Conservation (phyloP, 495 filamentous ascomycete genomes). For the Mycothermus thermophilus region DNA sequence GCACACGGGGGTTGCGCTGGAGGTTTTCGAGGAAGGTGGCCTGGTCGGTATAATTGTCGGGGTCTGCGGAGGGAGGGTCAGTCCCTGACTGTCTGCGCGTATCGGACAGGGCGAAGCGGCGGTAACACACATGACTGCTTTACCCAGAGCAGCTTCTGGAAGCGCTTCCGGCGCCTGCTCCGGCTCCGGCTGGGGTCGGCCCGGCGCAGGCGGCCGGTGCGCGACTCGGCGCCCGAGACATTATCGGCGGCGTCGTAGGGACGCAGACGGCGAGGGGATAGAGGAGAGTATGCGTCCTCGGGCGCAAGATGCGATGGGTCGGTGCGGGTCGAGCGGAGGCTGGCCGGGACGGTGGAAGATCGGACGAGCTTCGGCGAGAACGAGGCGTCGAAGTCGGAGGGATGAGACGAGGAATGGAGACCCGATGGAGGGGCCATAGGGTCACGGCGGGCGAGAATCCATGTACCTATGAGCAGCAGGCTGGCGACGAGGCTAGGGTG, state of each 20-base stretch:
- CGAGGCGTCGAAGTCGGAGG: slow-evolving; percentile 17
- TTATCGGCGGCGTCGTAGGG: slow-evolving; percentile 23
- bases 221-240: slow-evolving; percentile 16
- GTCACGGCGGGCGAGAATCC: too few species aligned
- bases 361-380: slow-evolving; percentile 19
- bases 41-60: slow-evolving; percentile 96
- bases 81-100: neutral
- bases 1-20: slow-evolving; percentile 85
- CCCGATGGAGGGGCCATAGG: slow-evolving; percentile 26
- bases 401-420: slow-evolving; percentile 17
- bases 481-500: too few species aligned
- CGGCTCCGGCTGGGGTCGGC: slow-evolving; percentile 24
- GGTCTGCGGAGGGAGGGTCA: slow-evolving; percentile 40
- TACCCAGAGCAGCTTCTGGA: slow-evolving; percentile 96
- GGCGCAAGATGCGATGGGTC: slow-evolving; percentile 53
- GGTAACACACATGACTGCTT: slow-evolving; percentile 68
- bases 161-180: slow-evolving; percentile 51
- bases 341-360: slow-evolving; percentile 28
- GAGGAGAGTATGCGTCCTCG: slow-evolving; percentile 64
- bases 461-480: too few species aligned
- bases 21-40: slow-evolving; percentile 91
- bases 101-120: neutral
- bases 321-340: slow-evolving; percentile 23
- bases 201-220: slow-evolving; percentile 17
- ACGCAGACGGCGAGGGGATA: slow-evolving; percentile 40